These are phyloP conservation scores for Talaromyces ruber DNA, from an alignment of 495 filamentous ascomycete genomes.

Conservation along the genomic window DNA sequence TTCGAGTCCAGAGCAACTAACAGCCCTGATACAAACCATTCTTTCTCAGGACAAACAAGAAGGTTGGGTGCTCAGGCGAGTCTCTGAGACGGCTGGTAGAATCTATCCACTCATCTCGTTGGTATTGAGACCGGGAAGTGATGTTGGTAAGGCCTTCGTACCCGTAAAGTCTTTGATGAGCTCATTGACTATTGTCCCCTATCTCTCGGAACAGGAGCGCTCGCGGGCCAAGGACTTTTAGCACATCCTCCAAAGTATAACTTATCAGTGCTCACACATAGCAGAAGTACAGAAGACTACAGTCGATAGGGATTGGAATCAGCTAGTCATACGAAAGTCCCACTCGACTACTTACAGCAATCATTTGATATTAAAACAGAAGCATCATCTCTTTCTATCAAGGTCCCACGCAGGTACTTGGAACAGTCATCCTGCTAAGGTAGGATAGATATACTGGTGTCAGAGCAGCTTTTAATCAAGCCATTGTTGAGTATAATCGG, in stretches of 20 bases:
- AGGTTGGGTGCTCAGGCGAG: background rate
- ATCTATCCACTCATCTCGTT: background rate
- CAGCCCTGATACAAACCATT: background rate
- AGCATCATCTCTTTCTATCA: background rate
- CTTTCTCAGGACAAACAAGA: background rate
- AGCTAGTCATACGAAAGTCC: background rate
- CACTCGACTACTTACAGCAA: background rate
- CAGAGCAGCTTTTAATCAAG: background rate
- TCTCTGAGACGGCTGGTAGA: background rate
- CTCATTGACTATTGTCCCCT: background rate
- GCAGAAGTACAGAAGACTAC: background rate
- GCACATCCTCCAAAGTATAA: background rate
- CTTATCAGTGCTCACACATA: background rate
- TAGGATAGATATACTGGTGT: background rate
- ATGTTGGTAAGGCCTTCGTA: background rate
- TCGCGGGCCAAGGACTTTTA: background rate
- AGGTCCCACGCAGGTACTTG: background rate
- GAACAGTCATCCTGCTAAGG: background rate
- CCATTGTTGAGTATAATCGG: background rate
- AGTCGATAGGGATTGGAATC: background rate
- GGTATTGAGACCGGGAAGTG: background rate
- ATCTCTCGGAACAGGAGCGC: background rate
- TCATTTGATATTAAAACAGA: background rate
- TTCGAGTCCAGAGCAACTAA: background rate
- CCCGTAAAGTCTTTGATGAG: background rate